Evolutionary conservation across 495 filamentous ascomycete genomes (phyloP), one percentile per base, ranked within the genome.

Genomic region (Penicillium malachiteum): DNA sequence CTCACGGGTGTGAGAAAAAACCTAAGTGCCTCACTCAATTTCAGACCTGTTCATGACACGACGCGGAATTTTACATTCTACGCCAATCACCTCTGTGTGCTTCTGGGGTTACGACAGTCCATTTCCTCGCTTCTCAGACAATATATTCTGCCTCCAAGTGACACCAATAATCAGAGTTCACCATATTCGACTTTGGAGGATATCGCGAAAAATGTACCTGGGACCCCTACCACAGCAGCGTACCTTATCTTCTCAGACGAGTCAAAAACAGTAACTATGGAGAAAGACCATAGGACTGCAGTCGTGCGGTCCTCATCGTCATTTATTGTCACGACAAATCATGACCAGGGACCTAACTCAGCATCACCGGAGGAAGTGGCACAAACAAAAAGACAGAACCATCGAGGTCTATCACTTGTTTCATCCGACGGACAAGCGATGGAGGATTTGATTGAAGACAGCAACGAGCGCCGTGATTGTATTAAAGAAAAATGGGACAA

Each of bases 21-120:
- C 3, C 71, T 89, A 3, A 86, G 82, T 49, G 55, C 83, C 5
- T 84, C 81, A 14, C 72, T 89, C n/a, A 89, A 89, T 66, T 85
- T 84, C 56, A 77, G 86, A 10, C 76, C 82, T 6, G 75, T 73
- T 45, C 83, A 87, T 67, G 72, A 81, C 39, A 64, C 67, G 8
- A 69, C 67, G 13, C 55, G 69, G 12, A 73, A 81, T 51, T 38
- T 67, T 30, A 62, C 59, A 30, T 82, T 75, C 58, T 78, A 76
- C 52, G 62, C 51, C 0, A 81, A 86, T 57, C 74, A 82, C 54
- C 18, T 81, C 4, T 65, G 82, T 11, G 80, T 88, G 7, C 70
- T 87, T 3, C 66, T 87, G 1, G 86, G 85, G 0, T 60, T 75
- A 7, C 75, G 82, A 3, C 79, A 72, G 11, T 83, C 83, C 0